Evolutionary conservation across 2,329 filamentous ascomycete species (phyloP), one percentile per base, ranked within the genome.

Genomic region (Verruconis gallopava): DNA sequence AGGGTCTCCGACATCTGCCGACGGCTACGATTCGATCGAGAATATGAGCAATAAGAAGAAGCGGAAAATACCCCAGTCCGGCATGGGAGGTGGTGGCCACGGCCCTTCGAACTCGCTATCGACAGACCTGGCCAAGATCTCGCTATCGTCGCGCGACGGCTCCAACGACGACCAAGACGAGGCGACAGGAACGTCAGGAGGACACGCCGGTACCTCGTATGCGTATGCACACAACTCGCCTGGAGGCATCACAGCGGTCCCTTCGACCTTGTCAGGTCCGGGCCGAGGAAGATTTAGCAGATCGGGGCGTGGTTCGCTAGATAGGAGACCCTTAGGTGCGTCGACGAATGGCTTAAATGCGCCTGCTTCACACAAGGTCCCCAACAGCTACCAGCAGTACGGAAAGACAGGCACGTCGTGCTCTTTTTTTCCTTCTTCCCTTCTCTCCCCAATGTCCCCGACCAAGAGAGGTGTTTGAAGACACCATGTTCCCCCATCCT

Each of bases 31-130:
- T 60, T 91, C 85, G 4, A 93, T 95, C 53, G 91, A 98, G 61
- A 96, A 96, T 54, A 93, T 85, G 25, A 96, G 94, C 60, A 98
- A 98, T 59, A 98, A 98, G 64, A 98, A 96, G 68, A 96, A 98
- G 63, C 76, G 91, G 51, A 98, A 98, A 64, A 96, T 98, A 28
- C 91, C 91, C 0, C 86, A 86, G 0, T 85, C 85, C 6, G 82
- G 84, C 14, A 82, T 84, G 52, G 69, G 77, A 12, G 73, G 65
- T 32, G 9, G 18, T 17, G 33, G 33, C 9, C 63, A 68, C 47
- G 73, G 77, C 54, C 68, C 77, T 48, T 67, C 68, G 48, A 49
- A 52, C 28, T 65, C 67, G 44, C 60, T 82, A 40, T 76, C 75
- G 13, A 69, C 73, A 20, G 78, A 81, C 49, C 67, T 81, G 59